Evolutionary conservation across 1,284 basidiomycete genomes (phyloP), one percentile per base, ranked within the genome.

Genomic region (Hortiboletus rubellus): DNA sequence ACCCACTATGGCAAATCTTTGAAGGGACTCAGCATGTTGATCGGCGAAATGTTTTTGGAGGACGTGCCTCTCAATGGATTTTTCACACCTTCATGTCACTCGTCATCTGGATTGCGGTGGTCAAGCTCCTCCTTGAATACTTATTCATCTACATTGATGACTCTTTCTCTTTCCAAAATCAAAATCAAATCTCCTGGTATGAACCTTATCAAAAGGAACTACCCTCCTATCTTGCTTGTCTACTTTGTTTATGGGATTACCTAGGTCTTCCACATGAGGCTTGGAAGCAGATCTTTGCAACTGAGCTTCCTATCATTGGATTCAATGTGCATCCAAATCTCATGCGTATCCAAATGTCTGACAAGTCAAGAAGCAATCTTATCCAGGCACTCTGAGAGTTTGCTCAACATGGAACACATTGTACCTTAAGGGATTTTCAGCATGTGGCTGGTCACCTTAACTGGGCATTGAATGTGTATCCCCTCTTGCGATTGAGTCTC

Each of bases 1-100:
- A 77, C 43, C 72, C 70, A 0, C 48, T 69, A 0, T 82, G 77
- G 79, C 79, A 82, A 50, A 54, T 80, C 4, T 59, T 79, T 9
- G n/a, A n/a, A n/a, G 60, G 70, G 0, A 67, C 64, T 0, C 57
- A 48, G 0, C 60, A 67, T 34, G 59, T 80, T 3, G 75, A 80
- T 48, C 50, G 73, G 0, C 60, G 66, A 7, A 70, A 69, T 27
- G 62, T 63, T 0, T 79, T 79, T 58, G 76, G 77, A 0, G 66
- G 62, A 2, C 57, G 63, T 0, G 70, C 55, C 0, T 69, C 73
- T 0, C 66, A 65, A 0, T 46, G 56, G 0, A 63, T 77, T 1
- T 79, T 63, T 59, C 66, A 67, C 10, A 38, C 69, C 0, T 73
- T 79, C 45, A 71, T 69, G 50, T 60, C 64, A 0, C 63, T 78